Evolutionary conservation across 306 rosid genomes (phyloP), one percentile per base, ranked within the genome.

Genomic region (Vicia faba): DNA sequence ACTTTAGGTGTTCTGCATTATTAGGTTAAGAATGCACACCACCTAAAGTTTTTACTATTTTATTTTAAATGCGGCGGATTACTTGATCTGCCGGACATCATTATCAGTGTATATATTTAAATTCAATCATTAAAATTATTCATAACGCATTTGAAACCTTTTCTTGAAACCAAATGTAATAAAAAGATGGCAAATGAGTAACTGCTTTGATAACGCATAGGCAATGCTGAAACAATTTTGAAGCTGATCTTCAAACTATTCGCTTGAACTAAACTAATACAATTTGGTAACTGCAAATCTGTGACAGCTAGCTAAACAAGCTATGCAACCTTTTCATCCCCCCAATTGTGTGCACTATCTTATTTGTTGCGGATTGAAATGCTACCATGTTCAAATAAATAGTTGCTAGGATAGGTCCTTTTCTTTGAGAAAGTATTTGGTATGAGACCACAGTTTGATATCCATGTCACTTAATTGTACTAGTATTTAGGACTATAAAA

Each of bases 401-500:
- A 39, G 61, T 36, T 56, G 67, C 48, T 46, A 64, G 36, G 46
- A 39, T 18, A 12, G 11, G 10, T 70, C 61, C 11, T 69, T 61
- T 58, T 3, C 26, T 45, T 56, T 46, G 29, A 64, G 46, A 54
- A 54, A 11, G 16, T 54, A 54, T 43, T 68, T 75, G 50, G 49
- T 51, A 35, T 25, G 46, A 36, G 72, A 39, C 70, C 56, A 41
- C 23, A 45, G 18, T 61, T 76, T 54, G 66, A 38, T 51, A 50
- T 68, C 59, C 23, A 18, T 9, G 19, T 28, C 48, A 43, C 68
- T 33, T 69, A 53, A 51, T 55, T 40, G 46, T 5, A 60, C 57
- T 46, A 23, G 10, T 63, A 55, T 5, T 56, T 20, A 20, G 23
- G 23, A 20, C 23, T 20, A 20, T 20, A 1, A 20, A 20, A 20